Evolutionary conservation across 2,329 filamentous ascomycete species (phyloP).

Genomic region (Monosporascus sp.): DNA sequence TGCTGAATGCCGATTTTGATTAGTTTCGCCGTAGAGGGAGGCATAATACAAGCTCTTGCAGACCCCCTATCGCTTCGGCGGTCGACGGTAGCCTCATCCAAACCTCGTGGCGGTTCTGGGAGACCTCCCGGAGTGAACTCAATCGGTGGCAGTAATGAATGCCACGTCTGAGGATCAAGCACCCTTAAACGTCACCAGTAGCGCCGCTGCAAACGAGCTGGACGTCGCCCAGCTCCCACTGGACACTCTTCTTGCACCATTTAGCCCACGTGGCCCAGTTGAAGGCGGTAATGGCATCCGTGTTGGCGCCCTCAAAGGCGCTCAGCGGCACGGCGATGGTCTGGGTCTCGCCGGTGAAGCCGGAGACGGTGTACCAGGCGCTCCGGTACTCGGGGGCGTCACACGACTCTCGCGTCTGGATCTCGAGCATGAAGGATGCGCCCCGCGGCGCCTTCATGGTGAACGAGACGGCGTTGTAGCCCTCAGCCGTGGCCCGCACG

Average conservation of each 20-base stretch:
- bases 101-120: too few species aligned
- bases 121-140: too few species aligned
- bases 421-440: slow-evolving; percentile 34
- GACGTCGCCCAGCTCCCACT: slow-evolving; percentile 4
- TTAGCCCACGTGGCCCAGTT: slow-evolving; percentile 16
- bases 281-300: slow-evolving; percentile 34
- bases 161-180: too few species aligned
- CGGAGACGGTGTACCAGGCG: slow-evolving; percentile 29
- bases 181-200: neutral
- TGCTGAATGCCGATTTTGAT: too few species aligned
- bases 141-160: too few species aligned
- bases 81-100: too few species aligned
- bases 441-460: slow-evolving; percentile 33
- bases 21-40: too few species aligned
- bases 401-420: slow-evolving; percentile 39
- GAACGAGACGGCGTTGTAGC: slow-evolving; percentile 38
- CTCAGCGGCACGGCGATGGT: slow-evolving; percentile 36
- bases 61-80: too few species aligned
- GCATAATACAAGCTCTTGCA: too few species aligned
- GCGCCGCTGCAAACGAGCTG: slow-evolving; percentile 2
- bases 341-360: slow-evolving; percentile 33
- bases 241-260: neutral
- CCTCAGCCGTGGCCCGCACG: slow-evolving; percentile 30
- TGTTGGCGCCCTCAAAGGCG: slow-evolving; percentile 34
- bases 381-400: slow-evolving; percentile 31